Percentiles rank a stretch among this genome's conserved stretches.
These are phyloP conservation scores for Aspergillus sp. DNA, from an alignment of 2,329 filamentous ascomycete genomes.

Conservation along the genomic window DNA sequence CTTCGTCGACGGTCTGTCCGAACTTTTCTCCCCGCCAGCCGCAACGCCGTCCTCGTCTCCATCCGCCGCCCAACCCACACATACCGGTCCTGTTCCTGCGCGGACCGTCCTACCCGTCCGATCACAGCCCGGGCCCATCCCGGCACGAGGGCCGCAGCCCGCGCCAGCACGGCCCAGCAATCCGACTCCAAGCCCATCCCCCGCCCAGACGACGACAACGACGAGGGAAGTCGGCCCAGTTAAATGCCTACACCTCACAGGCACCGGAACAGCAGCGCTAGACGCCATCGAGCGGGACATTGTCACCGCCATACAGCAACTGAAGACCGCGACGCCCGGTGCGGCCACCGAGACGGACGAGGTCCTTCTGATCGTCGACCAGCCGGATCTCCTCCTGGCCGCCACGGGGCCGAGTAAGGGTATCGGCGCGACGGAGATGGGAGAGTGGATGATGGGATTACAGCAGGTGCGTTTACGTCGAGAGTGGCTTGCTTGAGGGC, in stretches of 20 bases:
- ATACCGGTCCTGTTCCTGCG: conserved; percentile 11
- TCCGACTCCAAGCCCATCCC: conserved; percentile 4
- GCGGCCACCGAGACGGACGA: conserved; percentile 27
- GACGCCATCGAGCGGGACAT: conserved; percentile 36
- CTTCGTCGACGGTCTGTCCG: conserved; percentile 72
- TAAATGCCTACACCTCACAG: conserved; percentile 29
- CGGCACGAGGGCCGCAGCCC: conserved; percentile 19
- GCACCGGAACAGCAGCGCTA: conserved; percentile 27
- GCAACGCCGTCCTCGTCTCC: conserved; percentile 10
- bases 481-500: not conserved
- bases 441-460: conserved; percentile 57
- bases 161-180: conserved; percentile 1
- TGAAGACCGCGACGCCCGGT: conserved; percentile 18
- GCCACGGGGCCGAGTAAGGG: conserved; percentile 50
- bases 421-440: conserved; percentile 44
- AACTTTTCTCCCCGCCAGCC: conserved; percentile 47
- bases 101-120: conserved; percentile 28
- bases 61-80: conserved; percentile 9
- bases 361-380: conserved; percentile 63
- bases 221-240: conserved; percentile 17
- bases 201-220: conserved; percentile 8
- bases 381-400: conserved; percentile 64
- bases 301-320: conserved; percentile 26
- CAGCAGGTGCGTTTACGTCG: conserved; percentile 55
- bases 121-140: conserved; percentile 21